Conservation (phyloP, 257 asterid genomes). For the Solanum etuberosum region DNA sequence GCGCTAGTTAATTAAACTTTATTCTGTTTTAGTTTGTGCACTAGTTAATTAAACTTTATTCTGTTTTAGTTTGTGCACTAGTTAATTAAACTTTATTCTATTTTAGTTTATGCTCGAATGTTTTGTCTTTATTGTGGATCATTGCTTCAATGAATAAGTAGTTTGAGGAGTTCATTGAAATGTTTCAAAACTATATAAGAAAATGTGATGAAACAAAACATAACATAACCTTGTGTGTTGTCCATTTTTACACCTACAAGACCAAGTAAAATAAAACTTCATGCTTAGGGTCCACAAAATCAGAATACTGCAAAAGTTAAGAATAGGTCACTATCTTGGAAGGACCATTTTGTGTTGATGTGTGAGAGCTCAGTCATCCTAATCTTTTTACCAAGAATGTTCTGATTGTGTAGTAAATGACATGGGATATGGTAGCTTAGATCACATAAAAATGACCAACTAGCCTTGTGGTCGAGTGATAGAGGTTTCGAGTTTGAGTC, state of each 20-base stretch:
- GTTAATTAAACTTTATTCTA: neutral
- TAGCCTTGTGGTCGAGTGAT: too few species aligned
- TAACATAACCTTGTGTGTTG: neutral
- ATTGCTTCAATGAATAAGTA: neutral
- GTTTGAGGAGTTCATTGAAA: neutral
- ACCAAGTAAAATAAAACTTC: neutral
- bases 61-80: neutral
- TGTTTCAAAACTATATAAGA: neutral
- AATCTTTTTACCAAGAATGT: constrained; percentile 1
- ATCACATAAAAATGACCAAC: neutral
- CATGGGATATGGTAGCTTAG: neutral
- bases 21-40: neutral
- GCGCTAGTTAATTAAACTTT: neutral
- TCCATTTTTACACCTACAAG: neutral
- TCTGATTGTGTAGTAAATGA: neutral
- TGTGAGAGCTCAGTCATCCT: constrained; percentile 1
- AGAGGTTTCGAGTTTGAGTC: too few species aligned
- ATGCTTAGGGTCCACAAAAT: constrained; percentile 7
- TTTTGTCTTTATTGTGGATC: neutral
- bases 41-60: too few species aligned
- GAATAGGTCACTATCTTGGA: neutral
- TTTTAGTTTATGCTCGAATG: neutral
- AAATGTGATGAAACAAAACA: neutral
- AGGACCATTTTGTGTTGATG: neutral
- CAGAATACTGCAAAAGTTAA: neutral